Evolutionary conservation across 1,139 yeast species (phyloP), one percentile per base, ranked within the genome.

Genomic region (Geotrichum candidum): DNA sequence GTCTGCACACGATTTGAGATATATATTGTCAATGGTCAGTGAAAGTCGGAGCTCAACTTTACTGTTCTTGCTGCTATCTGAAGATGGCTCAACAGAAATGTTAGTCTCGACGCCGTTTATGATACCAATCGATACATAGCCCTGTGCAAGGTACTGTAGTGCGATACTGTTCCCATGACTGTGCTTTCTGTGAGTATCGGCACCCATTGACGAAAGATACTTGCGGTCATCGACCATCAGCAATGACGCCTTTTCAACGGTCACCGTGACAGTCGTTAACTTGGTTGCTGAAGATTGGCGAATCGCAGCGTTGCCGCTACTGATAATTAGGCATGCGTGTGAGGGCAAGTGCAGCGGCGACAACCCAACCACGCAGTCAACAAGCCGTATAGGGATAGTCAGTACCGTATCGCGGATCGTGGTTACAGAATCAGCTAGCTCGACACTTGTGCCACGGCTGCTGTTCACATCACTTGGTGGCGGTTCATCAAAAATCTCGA

Each of bases 1-100:
- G 72, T 92, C 98, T 0, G 97, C 94, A 75, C 97, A 91, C 1
- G 90, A 68, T 51, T 86, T 69, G 57, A 72, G 57, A 25, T 57
- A 54, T 4, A 59, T 53, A 10, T 48, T 48, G 48, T 58, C 62
- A 23, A 61, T 29, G 4, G 25, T 51, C 7, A 61, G 51, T 15
- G 50, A 56, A 23, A 61, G 35, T 13, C 54, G 53, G 25, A 54
- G 15, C 5, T 50, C 56, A 48, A 55, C 23, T 46, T 55, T 55
- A 41, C 9, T 15, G 22, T 1, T 41, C 3, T 41, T 15, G 22
- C 23, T 9, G 22, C 18, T 4, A 18, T 41, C 48, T n/a, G 48
- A 15, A 7, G 22, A 41, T 2, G 54, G 38, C 3, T 22, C 15
- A 15, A 50, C 46, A 15, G 33, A 48, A 11, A 56, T n/a, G 11